Base-by-base conservation (phyloP, 495 filamentous ascomycete species). In the Aspergillus nanangensis region DNA sequence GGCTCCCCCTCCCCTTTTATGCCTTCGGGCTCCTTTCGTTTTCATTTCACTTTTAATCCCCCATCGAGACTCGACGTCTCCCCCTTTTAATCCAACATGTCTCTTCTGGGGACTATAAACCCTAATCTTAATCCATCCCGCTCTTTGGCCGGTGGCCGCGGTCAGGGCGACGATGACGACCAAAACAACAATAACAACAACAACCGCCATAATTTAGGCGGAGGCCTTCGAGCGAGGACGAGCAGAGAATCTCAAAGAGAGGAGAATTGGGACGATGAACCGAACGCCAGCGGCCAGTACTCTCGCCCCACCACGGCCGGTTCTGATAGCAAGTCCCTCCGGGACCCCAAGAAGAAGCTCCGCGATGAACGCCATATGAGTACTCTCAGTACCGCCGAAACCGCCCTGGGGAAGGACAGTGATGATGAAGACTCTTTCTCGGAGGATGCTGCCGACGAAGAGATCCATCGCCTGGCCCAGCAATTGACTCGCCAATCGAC, bases 401-500 rank as follows among this genome's bases (percentile, higher is more conserved):
- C 67, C 8, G 58, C 58, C 10, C 24, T 51, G 24, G 64, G 69
- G 20, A 61, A 59, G 38, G 23, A 40, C 25, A 42, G 48, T 19
- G 29, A 47, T 5, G 36, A 46, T 10, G 40, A 19, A 3, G 34
- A 36, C 33, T 38, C 8, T 8, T 41, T 47, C 23, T 50, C 63
- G 13, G 74, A 75, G 38, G 57, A 62, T 0, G 49, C 49, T 3
- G 50, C 57, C 5, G 70, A 72, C 32, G 56, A 56, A 21, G 63
- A 70, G 44, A 63, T 78, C 31, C 62, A 61, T 23, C 57, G 67
- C 5, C 66, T 78, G 29, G 75, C 74, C 7, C 67, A 61, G n/a
- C 63, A 69, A 42, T 46, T 78, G 38, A 78, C 74, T 3, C 66
- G 68, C 27, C 60, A 73, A 38, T 78, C 75, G 0, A 69, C 71